Base-by-base conservation (phyloP, 1,284 basidiomycete genomes). In the Cryptococcus sp. region DNA sequence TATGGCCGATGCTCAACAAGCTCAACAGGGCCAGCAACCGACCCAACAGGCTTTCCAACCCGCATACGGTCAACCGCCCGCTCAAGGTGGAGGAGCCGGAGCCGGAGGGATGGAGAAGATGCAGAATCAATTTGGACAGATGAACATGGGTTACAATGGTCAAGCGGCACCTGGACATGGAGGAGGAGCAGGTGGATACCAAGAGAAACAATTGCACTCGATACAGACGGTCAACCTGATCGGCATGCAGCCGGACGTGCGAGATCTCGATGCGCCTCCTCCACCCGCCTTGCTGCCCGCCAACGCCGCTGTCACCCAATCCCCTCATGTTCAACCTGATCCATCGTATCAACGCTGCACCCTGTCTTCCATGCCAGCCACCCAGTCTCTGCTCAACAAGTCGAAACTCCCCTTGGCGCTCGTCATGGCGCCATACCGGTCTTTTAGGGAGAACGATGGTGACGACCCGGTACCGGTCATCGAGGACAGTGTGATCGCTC, bases 401-500 rank as follows among this genome's bases (percentile, higher is more conserved):
- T 84, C 87, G 24, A 97, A 97, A 75, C 78, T 98, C 46, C 95
- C 95, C 3, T 79, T 98, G 41, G 91, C 86, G 2, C 79, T 98
- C 52, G 78, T 98, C 52, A 79, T 97, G 61, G 90, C 90, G 0
- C 95, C 95, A 0, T 94, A 97, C 74, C 84, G 93, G 37, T 85
- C 86, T 1, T 74, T 91, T 53, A 75, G 77, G 50, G 72, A 75
- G 35, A 66, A 64, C 7, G 77, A 78, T 42, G 62, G 71, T 55
- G 66, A 66, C 61, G 82, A 83, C 44, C 78, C 82, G 0, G 90
- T 97, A 12, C 90, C 92, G 11, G 80, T 97, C 32, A 82, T 97
- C 2, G 82, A 86, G 1, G 95, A 98, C 71, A 91, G 88, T 0
- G 87, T 98, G 41, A 98, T 98, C 63, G 94, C 95, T 40, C 87